Conservation (phyloP, 768 basidiomycete genomes). For the Mycena sanguinolenta region DNA sequence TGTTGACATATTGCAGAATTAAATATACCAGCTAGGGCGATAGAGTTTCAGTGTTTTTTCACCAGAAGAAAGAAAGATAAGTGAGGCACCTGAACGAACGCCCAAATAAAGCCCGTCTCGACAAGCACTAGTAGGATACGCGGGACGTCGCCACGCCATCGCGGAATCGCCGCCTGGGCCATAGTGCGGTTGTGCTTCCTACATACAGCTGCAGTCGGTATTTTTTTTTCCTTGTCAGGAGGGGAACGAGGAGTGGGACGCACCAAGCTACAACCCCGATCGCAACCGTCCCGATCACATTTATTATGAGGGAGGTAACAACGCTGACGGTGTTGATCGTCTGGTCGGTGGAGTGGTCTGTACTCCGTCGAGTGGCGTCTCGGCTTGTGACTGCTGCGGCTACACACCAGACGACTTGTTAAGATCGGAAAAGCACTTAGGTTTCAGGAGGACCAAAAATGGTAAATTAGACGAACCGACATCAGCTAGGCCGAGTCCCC, state of each 20-base stretch:
- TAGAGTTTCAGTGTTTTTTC: not conserved
- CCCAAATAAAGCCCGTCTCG: constrained; percentile 31
- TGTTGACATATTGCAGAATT: not conserved
- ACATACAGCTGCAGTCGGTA: not conserved
- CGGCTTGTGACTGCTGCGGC: constrained; percentile 8
- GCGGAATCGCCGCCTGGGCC: not conserved
- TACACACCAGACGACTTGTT: not conserved
- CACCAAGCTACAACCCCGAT: not conserved
- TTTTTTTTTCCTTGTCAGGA: not conserved
- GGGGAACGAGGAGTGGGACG: not conserved
- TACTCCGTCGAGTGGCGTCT: not conserved
- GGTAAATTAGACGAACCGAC: constrained; percentile 5
- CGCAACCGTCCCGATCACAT: constrained; percentile 2
- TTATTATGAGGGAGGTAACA: not conserved
- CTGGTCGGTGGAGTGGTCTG: not conserved
- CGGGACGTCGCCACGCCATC: constrained; percentile 18
- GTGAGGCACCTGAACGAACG: constrained; percentile 24
- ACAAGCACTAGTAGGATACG: constrained; percentile 26
- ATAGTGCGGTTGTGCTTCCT: constrained; percentile 1
- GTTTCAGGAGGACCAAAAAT: not conserved
- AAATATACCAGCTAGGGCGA: not conserved
- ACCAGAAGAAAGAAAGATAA: not conserved
- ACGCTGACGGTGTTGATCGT: not conserved
- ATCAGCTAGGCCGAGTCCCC: constrained; percentile 14
- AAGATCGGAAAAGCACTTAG: not conserved